Evolutionary conservation across 164 flowering plant species (phyloP).

Genomic region (Umbellularia californica): DNA sequence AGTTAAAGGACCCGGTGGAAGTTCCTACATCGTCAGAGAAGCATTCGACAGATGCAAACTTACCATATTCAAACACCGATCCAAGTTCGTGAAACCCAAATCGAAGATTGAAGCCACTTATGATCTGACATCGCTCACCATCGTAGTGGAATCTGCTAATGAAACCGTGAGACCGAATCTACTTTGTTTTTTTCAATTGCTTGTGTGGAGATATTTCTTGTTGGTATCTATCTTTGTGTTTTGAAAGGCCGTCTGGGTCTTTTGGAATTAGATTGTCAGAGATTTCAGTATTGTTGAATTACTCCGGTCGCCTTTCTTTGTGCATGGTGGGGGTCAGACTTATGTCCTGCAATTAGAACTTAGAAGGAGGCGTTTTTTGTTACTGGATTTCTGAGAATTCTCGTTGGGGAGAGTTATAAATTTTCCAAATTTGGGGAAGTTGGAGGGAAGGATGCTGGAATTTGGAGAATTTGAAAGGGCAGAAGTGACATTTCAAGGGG

Average conservation of each 20-base stretch:
- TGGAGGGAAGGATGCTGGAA: too few relatives aligned
- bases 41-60: constrained; percentile 61
- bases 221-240: not conserved
- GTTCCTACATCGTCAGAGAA: constrained; percentile 41
- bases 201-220: not conserved
- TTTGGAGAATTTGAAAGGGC: too few relatives aligned
- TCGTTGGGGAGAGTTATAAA: too few relatives aligned
- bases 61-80: constrained; percentile 54
- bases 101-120: constrained; percentile 20
- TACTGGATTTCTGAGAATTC: too few relatives aligned
- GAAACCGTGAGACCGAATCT: constrained; percentile 22
- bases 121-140: constrained; percentile 40
- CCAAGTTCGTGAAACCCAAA: constrained; percentile 15
- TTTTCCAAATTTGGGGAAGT: too few relatives aligned
- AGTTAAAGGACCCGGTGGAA: constrained; percentile 42
- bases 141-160: constrained; percentile 26
- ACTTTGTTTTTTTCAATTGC: not conserved
- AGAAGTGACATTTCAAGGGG: too few relatives aligned
- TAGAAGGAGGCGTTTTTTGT: too few relatives aligned
- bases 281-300: too few relatives aligned
- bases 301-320: too few relatives aligned
- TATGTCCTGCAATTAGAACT: too few relatives aligned
- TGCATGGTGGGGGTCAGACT: not conserved
- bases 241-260: not conserved
- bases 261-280: too few relatives aligned